Conservation (phyloP, 257 asterid species). For the Craterostigma plantagineum region DNA sequence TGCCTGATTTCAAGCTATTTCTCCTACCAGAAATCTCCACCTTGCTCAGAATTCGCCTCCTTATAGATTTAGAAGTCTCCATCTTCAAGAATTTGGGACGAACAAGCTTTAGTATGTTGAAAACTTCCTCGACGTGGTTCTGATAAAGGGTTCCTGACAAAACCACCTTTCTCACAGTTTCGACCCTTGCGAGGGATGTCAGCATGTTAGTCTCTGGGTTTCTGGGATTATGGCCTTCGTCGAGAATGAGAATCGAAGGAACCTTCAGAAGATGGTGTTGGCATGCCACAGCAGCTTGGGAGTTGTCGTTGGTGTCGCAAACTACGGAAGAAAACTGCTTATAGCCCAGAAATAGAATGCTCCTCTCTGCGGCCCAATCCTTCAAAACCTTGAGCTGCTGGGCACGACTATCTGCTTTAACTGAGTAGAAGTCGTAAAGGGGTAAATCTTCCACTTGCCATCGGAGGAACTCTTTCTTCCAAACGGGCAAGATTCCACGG, state of each 20-base stretch:
- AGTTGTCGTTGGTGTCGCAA: conserved; percentile 37
- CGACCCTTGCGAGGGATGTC: conserved; percentile 80
- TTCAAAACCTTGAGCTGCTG: conserved; percentile 82
- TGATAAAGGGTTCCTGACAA: conserved; percentile 93
- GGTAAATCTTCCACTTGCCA: conserved; percentile 93
- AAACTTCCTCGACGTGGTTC: conserved; percentile 89
- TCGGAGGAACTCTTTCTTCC: conserved; percentile 72
- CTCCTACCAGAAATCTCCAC: conserved; percentile 33
- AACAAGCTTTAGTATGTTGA: conserved; percentile 81
- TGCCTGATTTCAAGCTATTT: conserved; percentile 23
- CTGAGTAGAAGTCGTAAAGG: conserved; percentile 68
- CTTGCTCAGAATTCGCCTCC: conserved; percentile 72
- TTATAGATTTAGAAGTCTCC: conserved; percentile 47
- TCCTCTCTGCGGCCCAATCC: conserved; percentile 54
- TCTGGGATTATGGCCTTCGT: conserved; percentile 95
- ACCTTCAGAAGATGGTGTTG: conserved; percentile 43
- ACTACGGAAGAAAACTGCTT: conserved; percentile 75
- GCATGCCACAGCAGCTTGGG: conserved; percentile 38
- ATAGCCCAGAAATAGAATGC: conserved; percentile 74
- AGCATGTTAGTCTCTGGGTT: conserved; percentile 82
- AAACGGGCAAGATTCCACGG: conserved; percentile 62
- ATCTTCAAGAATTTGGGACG: conserved; percentile 78
- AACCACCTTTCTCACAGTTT: conserved; percentile 76
- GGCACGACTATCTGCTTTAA: conserved; percentile 67
- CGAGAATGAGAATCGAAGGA: conserved; percentile 71